Base-by-base conservation (phyloP, 129 eudicot genomes). In the Lactuca sativa region DNA sequence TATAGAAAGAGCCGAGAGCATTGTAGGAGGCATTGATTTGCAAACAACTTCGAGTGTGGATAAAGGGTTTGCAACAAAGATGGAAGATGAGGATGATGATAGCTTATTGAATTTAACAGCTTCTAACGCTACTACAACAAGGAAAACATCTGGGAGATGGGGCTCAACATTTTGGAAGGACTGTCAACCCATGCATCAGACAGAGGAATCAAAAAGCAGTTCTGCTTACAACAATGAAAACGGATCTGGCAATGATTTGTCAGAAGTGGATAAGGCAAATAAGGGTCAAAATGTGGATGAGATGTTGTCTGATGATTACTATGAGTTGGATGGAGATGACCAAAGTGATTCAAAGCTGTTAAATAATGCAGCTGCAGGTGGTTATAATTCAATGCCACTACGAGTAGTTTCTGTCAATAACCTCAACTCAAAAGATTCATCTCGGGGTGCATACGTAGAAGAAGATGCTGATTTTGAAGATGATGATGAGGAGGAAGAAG, bases 251-350 rank as follows among this genome's bases (percentile, higher is more conserved):
- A 80, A 77, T 77, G 80, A 81, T 69, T 73, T 79, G 2, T 84
- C 88, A 36, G 86, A 82, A 56, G 73, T 69, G 64, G 82, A 77
- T 0, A 78, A 84, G 79, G 82, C 72, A 74, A 85, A 57, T 57
- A 77, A 66, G 52, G 80, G 80, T 64, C 83, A 73, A 62, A 70
- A 71, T 16, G 88, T 74, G 2, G 97, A 91, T 75, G 96, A 91
- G 64, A 91, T 91, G 95, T 71, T 88, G 82, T 91, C 97, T 70
- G 97, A 91, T 86, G 97, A 91, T 80, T 91, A 91, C 75, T 91
- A 88, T 30, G 99, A 95, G 84, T 87, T 87, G 74, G 93, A 95
- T 78, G 97, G 83, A 72, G 95, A 85, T 82, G 95, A 85, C 55
- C 97, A 84, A 66, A 89, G 79, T 74, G 98, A 87, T 61, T 75